Conservation (phyloP, 2,329 filamentous ascomycete genomes). For the Aspergillus sp. region DNA sequence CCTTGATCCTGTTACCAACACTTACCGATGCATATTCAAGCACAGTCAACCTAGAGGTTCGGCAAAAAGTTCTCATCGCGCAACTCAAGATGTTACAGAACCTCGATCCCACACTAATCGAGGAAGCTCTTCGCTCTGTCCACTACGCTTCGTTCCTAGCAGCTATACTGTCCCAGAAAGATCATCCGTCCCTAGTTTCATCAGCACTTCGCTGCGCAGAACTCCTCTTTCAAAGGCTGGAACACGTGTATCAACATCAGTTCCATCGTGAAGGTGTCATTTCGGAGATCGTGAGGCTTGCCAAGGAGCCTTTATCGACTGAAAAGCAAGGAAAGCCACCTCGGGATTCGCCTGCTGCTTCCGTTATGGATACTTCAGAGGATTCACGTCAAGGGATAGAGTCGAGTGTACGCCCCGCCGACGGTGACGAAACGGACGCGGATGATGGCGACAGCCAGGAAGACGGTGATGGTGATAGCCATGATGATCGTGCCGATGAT, state of each 20-base stretch:
- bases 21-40: slow-evolving; percentile 96
- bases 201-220: slow-evolving; percentile 87
- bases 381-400: slow-evolving; percentile 17
- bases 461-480: slow-evolving; percentile 56
- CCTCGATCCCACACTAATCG: slow-evolving; percentile 78
- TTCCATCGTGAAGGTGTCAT: slow-evolving; percentile 97
- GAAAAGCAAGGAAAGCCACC: slow-evolving; percentile 20
- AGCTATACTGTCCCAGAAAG: slow-evolving; percentile 91
- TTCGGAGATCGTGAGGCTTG: slow-evolving; percentile 80
- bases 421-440: slow-evolving; percentile 29
- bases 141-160: slow-evolving; percentile 95
- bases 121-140: slow-evolving; percentile 81
- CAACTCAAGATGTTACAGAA: slow-evolving; percentile 98
- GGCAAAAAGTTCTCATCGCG: slow-evolving; percentile 92
- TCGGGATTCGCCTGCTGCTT: slow-evolving; percentile 14
- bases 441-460: slow-evolving; percentile 45
- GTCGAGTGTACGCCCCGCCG: slow-evolving; percentile 9
- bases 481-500: slow-evolving; percentile 53
- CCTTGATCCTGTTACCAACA: slow-evolving; percentile 88
- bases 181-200: slow-evolving; percentile 83
- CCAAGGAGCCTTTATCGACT: slow-evolving; percentile 45
- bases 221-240: slow-evolving; percentile 78
- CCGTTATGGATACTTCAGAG: slow-evolving; percentile 21
- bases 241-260: slow-evolving; percentile 88
- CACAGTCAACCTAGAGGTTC: slow-evolving; percentile 90